Evolutionary conservation across 2,329 filamentous ascomycete species (phyloP), one percentile per base, ranked within the genome.

Genomic region (Thelonectria discophora): DNA sequence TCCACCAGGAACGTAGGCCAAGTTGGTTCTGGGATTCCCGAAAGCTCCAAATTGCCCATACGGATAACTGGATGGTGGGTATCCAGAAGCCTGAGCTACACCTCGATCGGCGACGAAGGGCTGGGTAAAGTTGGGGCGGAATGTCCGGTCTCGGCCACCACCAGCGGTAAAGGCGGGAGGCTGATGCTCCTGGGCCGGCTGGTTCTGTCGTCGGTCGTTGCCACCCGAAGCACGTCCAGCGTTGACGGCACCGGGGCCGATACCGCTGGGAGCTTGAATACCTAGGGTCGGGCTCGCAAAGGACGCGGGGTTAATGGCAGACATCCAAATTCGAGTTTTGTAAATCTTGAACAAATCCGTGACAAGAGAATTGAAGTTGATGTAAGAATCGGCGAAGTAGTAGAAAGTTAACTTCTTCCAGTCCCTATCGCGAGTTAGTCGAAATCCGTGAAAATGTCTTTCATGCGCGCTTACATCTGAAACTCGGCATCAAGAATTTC

Each of bases 291-390:
- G 90, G 65, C 89, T 94, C 21, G 91, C 91, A 76, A 98, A 97
- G 0, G 94, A 97, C 5, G 94, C 95, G 8, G 95, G 95, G 75
- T 99, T 99, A 77, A 99, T 97, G 4, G 95, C 95, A 5, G 94
- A 98, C 92, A 99, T 97, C 95, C 95, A 99, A 72, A 99, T 99
- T 70, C 96, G 88, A 20, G 94, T 97, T 82, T 99, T 99, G 84
- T 98, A 99, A 65, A 98, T 94, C 79, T 98, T 98, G 86, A 98
- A 99, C 12, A 99, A 84, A 75, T 99, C 95, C 0, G 94, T 97
- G 55, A 99, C 95, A 15, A 99, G 87, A 2, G 93, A 92, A 76
- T 99, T 99, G 84, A 99, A 99, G 80, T 98, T 98, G 82, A 99
- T 97, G 76, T 99, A 99, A 0, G 93, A 89, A 74, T 97, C 94